Base-by-base conservation (phyloP, 2,329 filamentous ascomycete species). In the Lasiodiplodia sp. region DNA sequence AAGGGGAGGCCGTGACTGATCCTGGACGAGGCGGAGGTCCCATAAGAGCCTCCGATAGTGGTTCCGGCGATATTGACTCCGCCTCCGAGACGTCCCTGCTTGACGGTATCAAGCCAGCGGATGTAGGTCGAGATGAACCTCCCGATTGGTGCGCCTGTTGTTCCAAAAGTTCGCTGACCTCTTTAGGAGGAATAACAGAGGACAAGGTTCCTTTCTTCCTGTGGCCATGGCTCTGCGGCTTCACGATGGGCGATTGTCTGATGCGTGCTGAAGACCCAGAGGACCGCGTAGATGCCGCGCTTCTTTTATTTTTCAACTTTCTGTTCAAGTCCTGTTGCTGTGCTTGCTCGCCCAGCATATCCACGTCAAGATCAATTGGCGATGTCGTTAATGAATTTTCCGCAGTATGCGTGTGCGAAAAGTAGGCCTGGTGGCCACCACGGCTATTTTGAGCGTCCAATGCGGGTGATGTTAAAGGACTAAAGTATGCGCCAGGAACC, bases 381-480 rank as follows among this genome's bases (percentile, higher is more conserved):
- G 83, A 84, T 11, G 83, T 80, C 1, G 80, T 88, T 6, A 83
- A 82, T 0, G 83, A 82, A 66, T 79, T 83, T 70, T 75, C 83
- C 75, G 78, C 75, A 69, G 69, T 62, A 75, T 75, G 71, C 71
- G 78, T 8, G 21, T 68, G 67, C 16, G 67, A 65, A 11, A 57
- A 57, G 52, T 51, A 64, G 16, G 52, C 67, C 38, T 62, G 67
- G 10, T 74, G 56, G 69, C 57, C 82, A 79, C 63, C 87, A 76
- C 81, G 85, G 78, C 78, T 31, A 70, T 83, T 87, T 77, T 94
- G 91, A 1, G 92, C 91, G 77, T 92, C 90, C 21, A 96, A 83
- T 3, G 92, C 92, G 1, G 92, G 92, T 18, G 92, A 96, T 5
- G 91, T 94, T 60, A 96, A 84, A 11, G 92, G 92, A 75, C 92